These are phyloP conservation scores for Mycena olivaceomarginata DNA, from an alignment of 768 basidiomycete species.

Conservation along the genomic window DNA sequence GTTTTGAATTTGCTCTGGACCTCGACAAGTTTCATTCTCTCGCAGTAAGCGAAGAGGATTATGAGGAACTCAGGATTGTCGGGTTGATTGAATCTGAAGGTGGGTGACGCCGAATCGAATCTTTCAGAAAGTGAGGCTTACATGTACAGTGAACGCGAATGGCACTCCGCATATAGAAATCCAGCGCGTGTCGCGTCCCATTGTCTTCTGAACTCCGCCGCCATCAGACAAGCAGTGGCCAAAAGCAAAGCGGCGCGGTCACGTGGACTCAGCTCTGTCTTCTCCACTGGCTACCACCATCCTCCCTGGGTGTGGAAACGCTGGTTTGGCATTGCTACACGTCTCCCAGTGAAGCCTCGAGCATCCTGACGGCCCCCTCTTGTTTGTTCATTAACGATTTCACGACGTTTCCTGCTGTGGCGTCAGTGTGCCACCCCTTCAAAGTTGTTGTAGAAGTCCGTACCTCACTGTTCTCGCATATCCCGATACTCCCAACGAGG, in stretches of 20 bases:
- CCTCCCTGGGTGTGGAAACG: not conserved
- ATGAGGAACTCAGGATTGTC: too few relatives aligned
- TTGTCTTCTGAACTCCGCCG: not conserved
- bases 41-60: too few relatives aligned
- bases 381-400: not conserved
- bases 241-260: not conserved
- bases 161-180: too few relatives aligned
- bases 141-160: too few relatives aligned
- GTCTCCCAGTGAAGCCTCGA: not conserved
- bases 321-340: not conserved
- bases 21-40: too few relatives aligned
- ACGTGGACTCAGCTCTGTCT: not conserved
- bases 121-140: too few relatives aligned
- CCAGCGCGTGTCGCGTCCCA: not conserved
- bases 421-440: not conserved
- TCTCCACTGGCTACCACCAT: slow-evolving; percentile 10
- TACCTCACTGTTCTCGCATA: not conserved
- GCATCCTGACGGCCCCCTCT: not conserved
- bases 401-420: not conserved
- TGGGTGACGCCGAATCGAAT: too few relatives aligned
- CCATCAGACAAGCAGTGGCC: not conserved
- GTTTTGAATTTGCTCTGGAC: too few relatives aligned
- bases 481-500: not conserved
- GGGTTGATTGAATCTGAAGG: too few relatives aligned
- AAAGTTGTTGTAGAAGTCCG: not conserved